These are phyloP conservation scores for Termitomyces sp. DNA, from an alignment of 768 basidiomycete species.

Conservation along the genomic window DNA sequence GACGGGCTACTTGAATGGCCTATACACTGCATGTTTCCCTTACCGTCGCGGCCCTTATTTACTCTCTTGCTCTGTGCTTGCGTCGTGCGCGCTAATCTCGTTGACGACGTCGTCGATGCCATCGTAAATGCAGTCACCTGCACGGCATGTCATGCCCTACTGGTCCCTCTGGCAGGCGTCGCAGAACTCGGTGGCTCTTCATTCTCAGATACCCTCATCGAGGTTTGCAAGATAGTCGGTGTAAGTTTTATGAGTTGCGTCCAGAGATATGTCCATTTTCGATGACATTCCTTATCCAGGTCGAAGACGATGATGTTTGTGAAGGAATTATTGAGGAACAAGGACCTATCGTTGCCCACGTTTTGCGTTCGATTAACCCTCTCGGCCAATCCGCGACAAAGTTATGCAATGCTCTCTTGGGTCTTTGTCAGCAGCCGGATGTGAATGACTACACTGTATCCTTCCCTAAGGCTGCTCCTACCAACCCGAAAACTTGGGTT, in stretches of 20 bases:
- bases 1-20: neutral
- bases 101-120: constrained; percentile 36
- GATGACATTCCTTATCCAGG: constrained; percentile 19
- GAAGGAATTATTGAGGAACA: constrained; percentile 42
- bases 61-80: constrained; percentile 11
- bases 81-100: constrained; percentile 21
- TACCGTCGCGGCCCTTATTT: constrained; percentile 8
- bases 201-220: constrained; percentile 36
- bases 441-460: constrained; percentile 38
- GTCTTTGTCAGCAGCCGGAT: constrained; percentile 44
- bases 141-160: constrained; percentile 42
- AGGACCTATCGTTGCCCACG: constrained; percentile 54
- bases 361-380: constrained; percentile 41
- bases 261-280: neutral
- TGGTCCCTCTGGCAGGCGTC: constrained; percentile 38
- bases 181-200: constrained; percentile 42
- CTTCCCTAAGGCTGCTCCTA: constrained; percentile 37
- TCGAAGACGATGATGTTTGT: constrained; percentile 55
- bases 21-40: neutral
- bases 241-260: constrained; percentile 17
- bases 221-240: constrained; percentile 36
- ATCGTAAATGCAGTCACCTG: constrained; percentile 43
- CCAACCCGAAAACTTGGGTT: constrained; percentile 24
- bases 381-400: constrained; percentile 43
- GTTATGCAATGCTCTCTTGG: constrained; percentile 49